Base-by-base conservation (phyloP, 2,329 filamentous ascomycete genomes). In the Colletotrichum somersetense region DNA sequence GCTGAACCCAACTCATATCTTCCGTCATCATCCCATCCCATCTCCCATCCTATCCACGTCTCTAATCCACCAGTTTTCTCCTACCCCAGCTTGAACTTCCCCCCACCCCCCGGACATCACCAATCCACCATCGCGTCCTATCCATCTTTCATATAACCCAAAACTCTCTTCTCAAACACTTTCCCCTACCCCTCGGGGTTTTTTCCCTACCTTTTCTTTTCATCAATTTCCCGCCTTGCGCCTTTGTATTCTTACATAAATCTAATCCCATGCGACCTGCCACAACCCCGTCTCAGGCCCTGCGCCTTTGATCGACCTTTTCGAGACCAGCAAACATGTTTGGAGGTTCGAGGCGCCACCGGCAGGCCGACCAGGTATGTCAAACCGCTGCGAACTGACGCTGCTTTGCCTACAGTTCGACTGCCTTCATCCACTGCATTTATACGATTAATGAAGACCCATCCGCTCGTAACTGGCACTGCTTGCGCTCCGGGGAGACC, bases 281-380 rank as follows among this genome's bases (percentile, higher is more conserved):
- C 11, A 78, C 77, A 76, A 76, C 73, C 72, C 57, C 61, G 56
- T n/a, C 72, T 63, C 58, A 74, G 77, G 76, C 77, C 65, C 72
- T 76, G 72, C 68, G 68, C 69, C 72, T 56, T 68, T 73, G 66
- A 73, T 71, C 44, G 62, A 63, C 63, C 55, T 67, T 53, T 16
- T 35, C 62, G 55, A 66, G 40, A 66, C 48, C 35, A 74, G 73
- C 75, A 87, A 75, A 73, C 75, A 87, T 87, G 87, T 89, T 89
- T 79, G 84, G 81, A 75, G 77, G 83, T 76, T 86, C 86, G 75
- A 84, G 84, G 81, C 86, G 83, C 80, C 85, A 84, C 78, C 82
- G 85, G 75, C 81, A 82, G 80, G 82, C 83, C 69, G 81, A 82
- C 77, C 83, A 83, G 83, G 87, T 88, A 85, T 42, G 73, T 63